Evolutionary conservation across 352 stramenopile species (phyloP).

Genomic region (Phytophthora aleatoria): DNA sequence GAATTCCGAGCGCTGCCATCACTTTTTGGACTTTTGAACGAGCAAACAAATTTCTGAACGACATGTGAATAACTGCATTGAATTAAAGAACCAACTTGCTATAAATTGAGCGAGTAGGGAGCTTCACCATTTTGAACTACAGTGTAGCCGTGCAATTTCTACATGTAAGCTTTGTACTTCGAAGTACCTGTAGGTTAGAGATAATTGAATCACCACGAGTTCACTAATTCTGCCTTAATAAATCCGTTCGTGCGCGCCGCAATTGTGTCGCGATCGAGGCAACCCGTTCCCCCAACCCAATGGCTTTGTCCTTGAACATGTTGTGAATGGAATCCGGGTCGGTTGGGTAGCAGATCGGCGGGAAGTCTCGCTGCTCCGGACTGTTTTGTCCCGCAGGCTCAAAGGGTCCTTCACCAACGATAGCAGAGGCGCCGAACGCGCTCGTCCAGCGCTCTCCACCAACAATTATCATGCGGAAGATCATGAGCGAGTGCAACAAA

Average conservation of each 20-base stretch:
- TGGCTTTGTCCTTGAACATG: slow-evolving; percentile 85
- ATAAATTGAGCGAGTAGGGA: neutral
- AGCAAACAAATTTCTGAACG: slow-evolving; percentile 58
- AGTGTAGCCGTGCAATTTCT: slow-evolving; percentile 15
- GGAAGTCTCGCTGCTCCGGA: slow-evolving; percentile 38
- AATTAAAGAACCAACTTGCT: slow-evolving; percentile 5
- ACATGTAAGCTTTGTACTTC: too few relatives aligned
- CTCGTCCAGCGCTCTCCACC: slow-evolving; percentile 87
- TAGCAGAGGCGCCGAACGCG: slow-evolving; percentile 82
- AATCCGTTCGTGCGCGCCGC: slow-evolving; percentile 18
- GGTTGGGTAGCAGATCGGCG: slow-evolving; percentile 56
- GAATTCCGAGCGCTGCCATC: slow-evolving; percentile 76
- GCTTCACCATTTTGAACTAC: neutral
- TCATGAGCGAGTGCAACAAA: slow-evolving; percentile 86
- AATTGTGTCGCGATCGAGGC: slow-evolving; percentile 53
- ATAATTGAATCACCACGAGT: neutral
- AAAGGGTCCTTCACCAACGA: slow-evolving; percentile 81
- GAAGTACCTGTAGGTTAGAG: slow-evolving; percentile 7
- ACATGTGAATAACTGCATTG: slow-evolving; percentile 25
- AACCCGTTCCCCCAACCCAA: slow-evolving; percentile 74
- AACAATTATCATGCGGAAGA: slow-evolving; percentile 88
- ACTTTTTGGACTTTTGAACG: slow-evolving; percentile 83
- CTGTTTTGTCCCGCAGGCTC: slow-evolving; percentile 25
- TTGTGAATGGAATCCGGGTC: slow-evolving; percentile 63
- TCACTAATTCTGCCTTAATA: slow-evolving; percentile 23